Conservation (phyloP, 2,329 filamentous ascomycete species). For the Xylariaceae sp. region DNA sequence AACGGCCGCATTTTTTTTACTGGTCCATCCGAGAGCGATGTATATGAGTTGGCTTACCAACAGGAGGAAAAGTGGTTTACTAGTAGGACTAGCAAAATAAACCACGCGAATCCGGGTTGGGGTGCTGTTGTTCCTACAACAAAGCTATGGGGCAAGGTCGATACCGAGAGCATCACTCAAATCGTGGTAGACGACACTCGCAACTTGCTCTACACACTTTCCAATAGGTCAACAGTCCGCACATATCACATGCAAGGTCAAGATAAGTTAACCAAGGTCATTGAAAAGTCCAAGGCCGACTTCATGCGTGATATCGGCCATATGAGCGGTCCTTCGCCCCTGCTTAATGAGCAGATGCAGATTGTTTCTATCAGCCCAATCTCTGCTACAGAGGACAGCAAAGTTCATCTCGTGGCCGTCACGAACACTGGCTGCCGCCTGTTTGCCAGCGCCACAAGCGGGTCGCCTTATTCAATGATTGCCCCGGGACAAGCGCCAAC, state of each 20-base stretch:
- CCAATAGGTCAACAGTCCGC: conserved; percentile 80
- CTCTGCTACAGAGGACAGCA: conserved; percentile 70
- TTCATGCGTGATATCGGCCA: conserved; percentile 75
- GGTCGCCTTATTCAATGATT: conserved; percentile 61
- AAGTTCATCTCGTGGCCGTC: conserved; percentile 83
- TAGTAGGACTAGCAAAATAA: conserved; percentile 79
- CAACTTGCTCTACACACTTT: conserved; percentile 86
- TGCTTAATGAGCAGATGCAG: conserved; percentile 65
- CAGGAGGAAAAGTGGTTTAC: conserved; percentile 97
- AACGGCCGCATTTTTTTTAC: conserved; percentile 93
- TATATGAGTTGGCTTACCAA: conserved; percentile 93
- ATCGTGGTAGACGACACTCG: conserved; percentile 87
- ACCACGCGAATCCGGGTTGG: conserved; percentile 76
- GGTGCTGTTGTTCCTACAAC: conserved; percentile 57
- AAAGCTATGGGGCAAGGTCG: conserved; percentile 46
- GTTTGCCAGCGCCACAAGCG: conserved; percentile 85
- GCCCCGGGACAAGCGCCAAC: conserved; percentile 67
- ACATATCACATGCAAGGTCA: conserved; percentile 80
- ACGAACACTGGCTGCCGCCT: conserved; percentile 88
- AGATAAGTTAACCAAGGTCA: conserved; percentile 58
- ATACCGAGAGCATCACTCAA: conserved; percentile 64
- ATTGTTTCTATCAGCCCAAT: conserved; percentile 88
- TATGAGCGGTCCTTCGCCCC: conserved; percentile 66
- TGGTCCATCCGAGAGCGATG: conserved; percentile 73
- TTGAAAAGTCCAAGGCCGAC: conserved; percentile 60